Percentiles rank a stretch among this genome's conserved stretches.
Evolutionary conservation across 768 basidiomycete genomes (phyloP).

Genomic region (Exidia glandulosa): DNA sequence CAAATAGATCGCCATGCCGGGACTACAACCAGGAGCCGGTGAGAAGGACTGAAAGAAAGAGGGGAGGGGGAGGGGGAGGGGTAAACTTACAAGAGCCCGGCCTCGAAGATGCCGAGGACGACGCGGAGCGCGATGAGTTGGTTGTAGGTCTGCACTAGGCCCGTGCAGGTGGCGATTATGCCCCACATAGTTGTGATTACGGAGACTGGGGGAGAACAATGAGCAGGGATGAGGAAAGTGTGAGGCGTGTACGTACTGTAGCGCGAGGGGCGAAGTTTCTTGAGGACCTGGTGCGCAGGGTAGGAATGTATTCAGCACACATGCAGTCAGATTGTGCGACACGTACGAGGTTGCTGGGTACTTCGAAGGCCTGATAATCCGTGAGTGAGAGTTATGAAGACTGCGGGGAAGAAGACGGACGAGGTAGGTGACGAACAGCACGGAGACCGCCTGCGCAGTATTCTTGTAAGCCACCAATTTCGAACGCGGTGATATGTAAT

Average conservation of each 20-base stretch:
- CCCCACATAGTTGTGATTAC: conserved; percentile 1
- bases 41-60: no score
- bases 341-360: background rate
- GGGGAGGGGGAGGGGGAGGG: no score
- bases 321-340: background rate
- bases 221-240: background rate
- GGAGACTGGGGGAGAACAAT: background rate
- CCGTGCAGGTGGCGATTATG: conserved; percentile 3
- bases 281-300: background rate
- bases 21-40: background rate
- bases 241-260: background rate
- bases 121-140: conserved; percentile 2
- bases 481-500: background rate
- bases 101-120: conserved; percentile 5
- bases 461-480: background rate
- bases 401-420: background rate
- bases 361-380: background rate
- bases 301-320: background rate
- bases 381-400: background rate
- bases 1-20: conserved; percentile 4
- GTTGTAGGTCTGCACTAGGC: conserved; percentile 1
- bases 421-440: conserved; percentile 4
- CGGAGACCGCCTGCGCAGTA: conserved; percentile 1
- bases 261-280: conserved; percentile 2
- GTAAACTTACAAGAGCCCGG: conserved; percentile 2